These are phyloP conservation scores for Lentinula aciculospora DNA, from an alignment of 768 basidiomycete genomes.

Conservation along the genomic window DNA sequence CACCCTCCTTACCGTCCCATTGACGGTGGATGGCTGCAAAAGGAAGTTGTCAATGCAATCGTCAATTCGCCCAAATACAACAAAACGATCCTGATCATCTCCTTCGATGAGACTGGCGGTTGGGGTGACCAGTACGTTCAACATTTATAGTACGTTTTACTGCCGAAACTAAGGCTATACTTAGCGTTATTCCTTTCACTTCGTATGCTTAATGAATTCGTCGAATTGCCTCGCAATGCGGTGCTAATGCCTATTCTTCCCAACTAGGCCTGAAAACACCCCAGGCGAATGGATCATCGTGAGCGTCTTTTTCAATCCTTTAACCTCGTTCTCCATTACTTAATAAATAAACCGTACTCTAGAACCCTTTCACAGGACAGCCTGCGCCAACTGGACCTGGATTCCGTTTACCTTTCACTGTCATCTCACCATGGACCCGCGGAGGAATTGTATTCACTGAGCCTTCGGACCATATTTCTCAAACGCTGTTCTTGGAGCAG, in stretches of 20 bases:
- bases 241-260: not conserved
- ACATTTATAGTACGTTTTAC: not conserved
- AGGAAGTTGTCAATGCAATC: constrained; percentile 4
- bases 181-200: constrained; percentile 2
- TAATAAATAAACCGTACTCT: not conserved
- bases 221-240: not conserved
- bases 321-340: not conserved
- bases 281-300: constrained; percentile 1
- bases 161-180: not conserved
- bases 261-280: not conserved
- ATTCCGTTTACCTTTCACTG: constrained; percentile 1
- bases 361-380: constrained; percentile 4
- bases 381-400: constrained; percentile 3
- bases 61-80: constrained; percentile 7
- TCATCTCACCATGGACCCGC: constrained; percentile 8
- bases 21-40: constrained; percentile 5
- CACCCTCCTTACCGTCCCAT: constrained; percentile 6
- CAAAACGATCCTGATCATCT: constrained; percentile 6
- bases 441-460: constrained; percentile 5
- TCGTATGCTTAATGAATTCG: not conserved
- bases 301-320: not conserved
- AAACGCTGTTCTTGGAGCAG: constrained; percentile 4
- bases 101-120: constrained; percentile 5
- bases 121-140: constrained; percentile 3
- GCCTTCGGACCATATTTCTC: constrained; percentile 2